Base-by-base conservation (phyloP, 2,329 filamentous ascomycete genomes). In the Cladobotryum protrusum region DNA sequence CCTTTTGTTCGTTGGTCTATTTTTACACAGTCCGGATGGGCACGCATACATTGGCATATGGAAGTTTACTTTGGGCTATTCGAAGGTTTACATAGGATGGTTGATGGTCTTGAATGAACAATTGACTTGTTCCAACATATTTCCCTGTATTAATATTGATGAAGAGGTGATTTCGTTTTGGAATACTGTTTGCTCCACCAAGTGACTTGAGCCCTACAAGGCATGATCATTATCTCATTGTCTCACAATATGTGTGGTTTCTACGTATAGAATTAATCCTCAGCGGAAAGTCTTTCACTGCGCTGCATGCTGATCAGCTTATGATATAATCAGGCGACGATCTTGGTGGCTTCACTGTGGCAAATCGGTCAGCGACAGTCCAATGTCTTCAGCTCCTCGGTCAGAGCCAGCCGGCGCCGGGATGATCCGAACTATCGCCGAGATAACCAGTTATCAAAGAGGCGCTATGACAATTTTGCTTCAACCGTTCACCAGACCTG, bases 371-470 rank as follows among this genome's bases (percentile, higher is more conserved):
- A 39, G 17, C 36, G 36, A 6, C 35, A 12, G 15, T n/a, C 15
- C 35, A 17, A n/a, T 35, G 8, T 35, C 33, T n/a, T n/a, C 40
- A 24, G 9, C 33, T 11, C 7, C 17, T 13, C 13, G 24, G 40
- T 52, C 53, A 51, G 49, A 53, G 43, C 43, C 39, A 43, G 6
- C 46, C 53, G 53, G 54, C 45, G 24, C 36, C 48, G 53, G 46
- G 39, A 56, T 56, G 47, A 54, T 56, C 57, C 56, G 56, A 54
- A 43, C 43, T 55, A 57, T 57, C 56, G 50, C 57, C 54, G 56
- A 58, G 53, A 42, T 34, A 37, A 5, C 15, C 35, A 5, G 4
- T 37, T n/a, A 37, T 17, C 14, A 13, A 37, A n/a, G 17, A 9
- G 35, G 14, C 35, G 15, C 34, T 17, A 19, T 19, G 34, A 34